Evolutionary conservation across 2,329 filamentous ascomycete genomes (phyloP), one percentile per base, ranked within the genome.

Genomic region (Fusarium sublunatum): DNA sequence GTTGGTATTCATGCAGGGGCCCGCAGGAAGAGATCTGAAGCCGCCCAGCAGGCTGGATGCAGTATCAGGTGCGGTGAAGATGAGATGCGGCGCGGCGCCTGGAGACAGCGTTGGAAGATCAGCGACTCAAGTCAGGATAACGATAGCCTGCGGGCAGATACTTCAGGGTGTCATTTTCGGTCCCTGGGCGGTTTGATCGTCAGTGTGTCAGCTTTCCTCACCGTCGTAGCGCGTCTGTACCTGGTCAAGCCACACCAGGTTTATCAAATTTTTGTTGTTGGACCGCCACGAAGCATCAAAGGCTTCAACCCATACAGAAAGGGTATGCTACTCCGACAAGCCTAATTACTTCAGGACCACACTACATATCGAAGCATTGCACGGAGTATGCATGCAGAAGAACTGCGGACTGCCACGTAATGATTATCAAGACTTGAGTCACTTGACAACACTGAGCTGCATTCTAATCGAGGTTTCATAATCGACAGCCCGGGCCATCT

Each of bases 1-100:
- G 12, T 34, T 59, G 25, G 26, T 36, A 38, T 42, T 55, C 39
- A 62, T 52, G 46, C 62, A 66, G 63, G 59, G 51, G 47, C 50
- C 36, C 35, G 50, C 36, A 41, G 34, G 36, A 34, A 35, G 47
- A 57, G 63, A 64, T 53, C 36, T 38, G 28, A 52, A 42, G 38
- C 49, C 46, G 43, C 38, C 59, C 45, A 56, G 35, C 42, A 31
- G 44, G 38, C 38, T 49, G 53, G 53, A 44, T 57, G 19, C 19
- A n/a, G n/a, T n/a, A 36, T 49, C 31, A 29, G 45, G 13, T 44
- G n/a, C 13, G n/a, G 36, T 44, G 10, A 32, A 25, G 36, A 31
- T 57, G 31, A 15, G 22, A 41, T 40, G 28, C 61, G 51, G 50
- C 49, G 28, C 61, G 51, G 50, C 49, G 53, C 45, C n/a, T 42